Evolutionary conservation across 2,329 filamentous ascomycete species (phyloP), one percentile per base, ranked within the genome.

Genomic region (Talaromyces amestolkiae): DNA sequence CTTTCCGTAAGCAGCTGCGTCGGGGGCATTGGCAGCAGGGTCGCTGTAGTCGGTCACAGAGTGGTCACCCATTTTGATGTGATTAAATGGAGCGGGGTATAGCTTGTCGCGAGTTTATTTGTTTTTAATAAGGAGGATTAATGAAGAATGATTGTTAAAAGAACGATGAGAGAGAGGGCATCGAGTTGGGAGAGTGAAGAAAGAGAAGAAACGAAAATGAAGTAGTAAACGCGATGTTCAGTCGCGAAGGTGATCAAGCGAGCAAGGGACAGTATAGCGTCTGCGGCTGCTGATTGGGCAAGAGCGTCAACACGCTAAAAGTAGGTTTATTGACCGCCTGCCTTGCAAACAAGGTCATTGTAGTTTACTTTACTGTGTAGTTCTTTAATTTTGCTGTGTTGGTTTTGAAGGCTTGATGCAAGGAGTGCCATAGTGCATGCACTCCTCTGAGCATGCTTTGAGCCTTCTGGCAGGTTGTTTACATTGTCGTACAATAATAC

Each of bases 1-100:
- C 85, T 96, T 96, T 78, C 83, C 81, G 73, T 87, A 84, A 68
- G 82, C 76, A 68, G 75, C 70, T 35, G 72, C 73, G 64, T 75
- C 74, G 65, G 74, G 68, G 56, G 72, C 69, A 69, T 72, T 72
- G 65, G 78, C 75, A 68, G 82, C 77, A 68, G 85, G 74, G 69
- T 77, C 71, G 70, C 68, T 70, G n/a, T 72, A 68, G 49, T 72
- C 68, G 56, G 70, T 70, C 24, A 69, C 63, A 39, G 58, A 59
- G 71, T 75, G 72, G 69, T 76, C 76, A 71, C 74, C 73, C 77
- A 79, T 79, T 63, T 59, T 75, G 70, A 41, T 43, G 37, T 58
- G 56, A 58, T 62, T 54, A 31, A 53, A 39, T 31, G 43, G 19
- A 39, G 45, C 19, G 33, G 33, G 37, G 61, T 47, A 49, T 22